A percentile compares a stretch with the other conserved stretches of the same genome.
phyloP scores from a whole-genome alignment of 2,329 filamentous ascomycete species.

The Hymenotorrendiella dingleyae region DNA sequence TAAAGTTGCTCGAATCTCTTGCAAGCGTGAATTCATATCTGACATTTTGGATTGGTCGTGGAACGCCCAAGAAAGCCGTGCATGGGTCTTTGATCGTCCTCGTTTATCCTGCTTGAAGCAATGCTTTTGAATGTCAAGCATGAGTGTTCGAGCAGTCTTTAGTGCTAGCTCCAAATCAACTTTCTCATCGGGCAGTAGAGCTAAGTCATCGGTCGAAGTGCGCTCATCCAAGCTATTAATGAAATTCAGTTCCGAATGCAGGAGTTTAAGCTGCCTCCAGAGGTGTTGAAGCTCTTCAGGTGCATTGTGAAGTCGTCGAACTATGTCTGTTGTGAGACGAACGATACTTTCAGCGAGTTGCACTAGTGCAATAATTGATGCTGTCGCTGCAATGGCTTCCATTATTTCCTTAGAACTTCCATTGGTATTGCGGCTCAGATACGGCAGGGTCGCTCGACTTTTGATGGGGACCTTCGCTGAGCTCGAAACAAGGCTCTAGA shows the following conservation, averaged over 20 bases:
- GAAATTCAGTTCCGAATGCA: not conserved
- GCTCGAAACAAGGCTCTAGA: no score
- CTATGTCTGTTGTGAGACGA: not conserved
- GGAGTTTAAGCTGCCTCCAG: not conserved
- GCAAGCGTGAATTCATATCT: not conserved
- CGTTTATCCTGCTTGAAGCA: not conserved
- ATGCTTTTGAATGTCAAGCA: not conserved
- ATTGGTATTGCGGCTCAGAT: no score
- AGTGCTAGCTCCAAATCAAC: not conserved
- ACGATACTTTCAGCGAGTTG: not conserved
- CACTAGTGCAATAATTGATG: not conserved
- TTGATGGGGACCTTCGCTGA: no score
- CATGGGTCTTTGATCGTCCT: not conserved
- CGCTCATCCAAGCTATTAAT: not conserved
- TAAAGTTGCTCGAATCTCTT: not conserved
- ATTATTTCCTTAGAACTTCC: no score
- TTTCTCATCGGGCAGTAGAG: not conserved
- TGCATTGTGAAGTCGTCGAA: not conserved
- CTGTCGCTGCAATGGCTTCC: not conserved
- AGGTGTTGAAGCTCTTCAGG: not conserved
- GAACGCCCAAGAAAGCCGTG: not conserved
- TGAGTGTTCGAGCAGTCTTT: not conserved
- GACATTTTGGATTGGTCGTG: not conserved
- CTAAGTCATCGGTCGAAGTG: not conserved
- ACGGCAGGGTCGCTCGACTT: no score